Evolutionary conservation across 176 grass and related monocot genomes (phyloP).

Genomic region (Aegilops sharonensis): DNA sequence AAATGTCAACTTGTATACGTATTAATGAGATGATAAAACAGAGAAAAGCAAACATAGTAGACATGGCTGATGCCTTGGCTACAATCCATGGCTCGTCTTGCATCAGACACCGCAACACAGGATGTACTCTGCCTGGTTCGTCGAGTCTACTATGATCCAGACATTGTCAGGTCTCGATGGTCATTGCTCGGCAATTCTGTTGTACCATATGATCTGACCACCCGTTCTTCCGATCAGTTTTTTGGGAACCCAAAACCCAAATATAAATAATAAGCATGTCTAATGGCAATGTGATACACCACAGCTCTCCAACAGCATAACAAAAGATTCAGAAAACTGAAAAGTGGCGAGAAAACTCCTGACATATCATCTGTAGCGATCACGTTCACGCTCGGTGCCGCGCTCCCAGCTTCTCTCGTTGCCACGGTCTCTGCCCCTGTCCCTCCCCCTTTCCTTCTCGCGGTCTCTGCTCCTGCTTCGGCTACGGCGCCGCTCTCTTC

Average conservation of each 20-base stretch:
- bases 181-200: too few relatives aligned
- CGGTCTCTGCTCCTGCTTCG: constrained; percentile 54
- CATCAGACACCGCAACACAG: too few relatives aligned
- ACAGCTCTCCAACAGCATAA: background rate
- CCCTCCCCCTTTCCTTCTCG: constrained; percentile 59
- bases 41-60: too few relatives aligned
- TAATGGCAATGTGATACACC: background rate
- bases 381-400: constrained; percentile 36
- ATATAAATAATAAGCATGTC: background rate
- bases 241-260: background rate
- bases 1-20: background rate
- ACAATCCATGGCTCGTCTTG: too few relatives aligned
- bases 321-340: background rate
- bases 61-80: too few relatives aligned
- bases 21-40: too few relatives aligned
- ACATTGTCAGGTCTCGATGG: too few relatives aligned
- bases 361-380: constrained; percentile 30
- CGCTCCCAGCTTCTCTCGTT: constrained; percentile 46
- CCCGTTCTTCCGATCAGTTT: too few relatives aligned
- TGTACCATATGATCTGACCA: too few relatives aligned
- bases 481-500: constrained; percentile 48
- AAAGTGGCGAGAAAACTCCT: background rate
- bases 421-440: constrained; percentile 43
- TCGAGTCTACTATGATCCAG: too few relatives aligned
- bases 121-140: too few relatives aligned